Evolutionary conservation across 2,329 filamentous ascomycete genomes (phyloP), one percentile per base, ranked within the genome.

Genomic region (Colletotrichum lini): DNA sequence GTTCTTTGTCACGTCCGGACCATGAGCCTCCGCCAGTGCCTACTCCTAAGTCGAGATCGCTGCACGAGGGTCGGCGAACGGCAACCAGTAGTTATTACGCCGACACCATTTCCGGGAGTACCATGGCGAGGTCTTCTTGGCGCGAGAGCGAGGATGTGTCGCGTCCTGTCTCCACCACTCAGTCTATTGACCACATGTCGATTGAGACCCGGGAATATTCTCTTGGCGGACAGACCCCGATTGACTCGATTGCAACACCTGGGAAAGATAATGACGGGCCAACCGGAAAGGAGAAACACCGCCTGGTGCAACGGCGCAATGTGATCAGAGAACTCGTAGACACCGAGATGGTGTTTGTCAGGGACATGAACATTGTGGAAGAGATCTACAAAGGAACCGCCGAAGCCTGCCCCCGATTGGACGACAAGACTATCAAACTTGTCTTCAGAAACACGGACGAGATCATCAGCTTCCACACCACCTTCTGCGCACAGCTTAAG

Each of bases 341-440:
- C 77, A 99, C 96, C 0, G 96, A 99, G 79, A 91, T 94, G 58
- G 91, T 92, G 7, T 98, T 97, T 81, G 91, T 97, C 67, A 91
- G 94, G 74, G 96, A 99, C 80, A 96, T 99, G 94, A 98, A 95
- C 79, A 96, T 99, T 64, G 93, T 98, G 2, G 94, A 97, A 78
- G 95, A 98, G 78, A 98, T 99, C 65, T 99, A 98, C 86, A 97
- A 97, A 81, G 95, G 94, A 53, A 98, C 96, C 0, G 94, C 94
- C 1, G 91, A 93, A 75, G 93, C 93, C 13, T 95, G 93, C 67
- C 90, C 94, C 10, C 90, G 94, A 73, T 88, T 98, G 38, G 94
- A 93, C 53, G 85, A 89, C 52, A 93, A 96, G 74, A 97, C 97
- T 73, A 92, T 97, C 76, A 97, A 95, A 79, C 87, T 93, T 15